Conservation (phyloP, 2,329 filamentous ascomycete genomes). For the Emergomyces pasteurianus region DNA sequence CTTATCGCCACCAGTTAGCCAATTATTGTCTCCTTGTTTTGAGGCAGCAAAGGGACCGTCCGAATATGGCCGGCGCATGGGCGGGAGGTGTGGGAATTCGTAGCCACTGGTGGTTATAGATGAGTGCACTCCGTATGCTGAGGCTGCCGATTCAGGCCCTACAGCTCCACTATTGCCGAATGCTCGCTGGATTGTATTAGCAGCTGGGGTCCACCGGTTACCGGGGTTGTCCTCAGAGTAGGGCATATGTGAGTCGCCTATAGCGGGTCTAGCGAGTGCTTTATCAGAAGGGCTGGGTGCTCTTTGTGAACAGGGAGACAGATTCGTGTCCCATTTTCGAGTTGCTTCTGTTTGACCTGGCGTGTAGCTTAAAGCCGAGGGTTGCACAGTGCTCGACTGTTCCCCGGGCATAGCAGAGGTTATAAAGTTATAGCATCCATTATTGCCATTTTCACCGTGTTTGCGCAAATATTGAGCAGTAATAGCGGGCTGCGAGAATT, state of each 20-base stretch:
- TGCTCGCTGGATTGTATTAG: not conserved
- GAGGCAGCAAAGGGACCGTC: not conserved
- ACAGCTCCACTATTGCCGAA: not conserved
- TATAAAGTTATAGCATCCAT: not conserved
- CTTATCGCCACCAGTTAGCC: not conserved
- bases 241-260: not conserved
- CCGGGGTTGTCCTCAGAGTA: not conserved
- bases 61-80: not conserved
- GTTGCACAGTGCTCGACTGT: not conserved
- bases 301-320: constrained; percentile 5
- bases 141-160: not conserved
- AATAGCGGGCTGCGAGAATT: not conserved
- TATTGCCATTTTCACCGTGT: not conserved
- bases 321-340: not conserved
- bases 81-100: not conserved
- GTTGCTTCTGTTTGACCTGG: not conserved
- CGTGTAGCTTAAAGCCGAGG: not conserved
- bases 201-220: not conserved
- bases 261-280: constrained; percentile 23
- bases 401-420: not conserved
- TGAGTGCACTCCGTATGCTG: not conserved
- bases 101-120: not conserved
- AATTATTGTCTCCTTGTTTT: not conserved
- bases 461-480: not conserved
- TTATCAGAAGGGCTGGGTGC: constrained; percentile 28